Evolutionary conservation across 495 filamentous ascomycete genomes (phyloP).

Genomic region (Friedmanniomyces simplex): DNA sequence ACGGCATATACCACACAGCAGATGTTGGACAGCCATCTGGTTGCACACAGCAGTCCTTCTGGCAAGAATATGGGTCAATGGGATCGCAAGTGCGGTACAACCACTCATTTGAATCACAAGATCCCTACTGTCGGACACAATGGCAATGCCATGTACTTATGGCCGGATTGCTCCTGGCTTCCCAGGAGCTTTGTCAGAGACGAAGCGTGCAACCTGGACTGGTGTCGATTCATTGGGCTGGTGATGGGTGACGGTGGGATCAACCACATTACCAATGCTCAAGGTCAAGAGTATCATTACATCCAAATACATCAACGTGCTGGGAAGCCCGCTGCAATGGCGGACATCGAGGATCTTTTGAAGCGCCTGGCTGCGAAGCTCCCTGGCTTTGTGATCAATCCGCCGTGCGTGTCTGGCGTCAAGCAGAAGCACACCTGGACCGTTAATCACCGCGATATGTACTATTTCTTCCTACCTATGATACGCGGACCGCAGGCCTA

Average conservation of each 20-base stretch:
- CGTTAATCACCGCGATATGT: not conserved
- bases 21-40: conserved; percentile 2
- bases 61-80: not conserved
- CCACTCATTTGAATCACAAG: conserved; percentile 1
- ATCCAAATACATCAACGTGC: not conserved
- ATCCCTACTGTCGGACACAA: conserved; percentile 6
- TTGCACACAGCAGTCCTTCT: not conserved
- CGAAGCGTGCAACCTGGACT: conserved; percentile 6
- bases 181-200: not conserved
- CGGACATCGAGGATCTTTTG: conserved; percentile 1
- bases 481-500: conserved; percentile 4
- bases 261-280: not conserved
- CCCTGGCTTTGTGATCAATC: not conserved
- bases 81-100: not conserved
- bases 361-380: not conserved
- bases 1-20: not conserved
- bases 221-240: conserved; percentile 4
- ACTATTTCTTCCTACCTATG: conserved; percentile 4
- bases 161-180: conserved; percentile 5
- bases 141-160: conserved; percentile 3
- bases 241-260: conserved; percentile 5
- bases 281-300: not conserved
- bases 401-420: not conserved
- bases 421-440: not conserved
- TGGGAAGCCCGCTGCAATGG: not conserved